Conservation (phyloP, 768 basidiomycete species). For the Pleurotus salmoneostramineus region DNA sequence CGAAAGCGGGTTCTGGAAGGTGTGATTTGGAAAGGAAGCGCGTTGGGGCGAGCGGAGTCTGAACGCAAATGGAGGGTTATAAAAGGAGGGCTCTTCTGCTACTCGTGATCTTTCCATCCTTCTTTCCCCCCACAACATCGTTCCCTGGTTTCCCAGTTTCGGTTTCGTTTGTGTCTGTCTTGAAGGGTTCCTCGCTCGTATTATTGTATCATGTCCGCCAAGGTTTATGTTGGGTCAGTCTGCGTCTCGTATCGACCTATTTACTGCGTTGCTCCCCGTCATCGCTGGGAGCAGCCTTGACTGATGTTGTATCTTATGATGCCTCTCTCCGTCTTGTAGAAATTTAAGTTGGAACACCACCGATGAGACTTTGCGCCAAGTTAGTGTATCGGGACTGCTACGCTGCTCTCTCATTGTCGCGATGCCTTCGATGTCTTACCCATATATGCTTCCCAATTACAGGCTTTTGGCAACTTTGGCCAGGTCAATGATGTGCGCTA, state of each 20-base stretch:
- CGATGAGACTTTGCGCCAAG: constrained; percentile 85
- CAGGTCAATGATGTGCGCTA: constrained; percentile 88
- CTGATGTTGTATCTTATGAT: constrained; percentile 55
- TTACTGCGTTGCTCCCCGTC: constrained; percentile 41
- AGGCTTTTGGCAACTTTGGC: constrained; percentile 86
- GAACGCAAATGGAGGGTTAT: constrained; percentile 32
- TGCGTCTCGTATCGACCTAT: constrained; percentile 42
- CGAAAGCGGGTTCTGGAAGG: not conserved
- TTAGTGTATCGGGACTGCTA: constrained; percentile 52
- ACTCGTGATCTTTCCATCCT: constrained; percentile 22
- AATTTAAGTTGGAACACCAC: constrained; percentile 96
- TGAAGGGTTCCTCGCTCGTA: constrained; percentile 39
- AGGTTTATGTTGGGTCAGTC: constrained; percentile 95
- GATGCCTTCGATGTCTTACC: constrained; percentile 42
- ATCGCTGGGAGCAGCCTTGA: constrained; percentile 41
- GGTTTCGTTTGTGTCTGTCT: constrained; percentile 48
- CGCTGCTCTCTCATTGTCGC: constrained; percentile 20
- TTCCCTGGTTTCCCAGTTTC: constrained; percentile 57
- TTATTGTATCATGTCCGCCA: constrained; percentile 69
- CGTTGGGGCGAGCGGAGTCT: constrained; percentile 38
- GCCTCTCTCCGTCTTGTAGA: constrained; percentile 45
- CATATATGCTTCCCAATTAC: constrained; percentile 42
- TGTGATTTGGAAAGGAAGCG: not conserved
- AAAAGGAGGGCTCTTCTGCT: constrained; percentile 34
- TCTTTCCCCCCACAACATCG: constrained; percentile 48